These are phyloP conservation scores for Cyclaneusma minus DNA, from an alignment of 2,329 filamentous ascomycete genomes.

Conservation along the genomic window DNA sequence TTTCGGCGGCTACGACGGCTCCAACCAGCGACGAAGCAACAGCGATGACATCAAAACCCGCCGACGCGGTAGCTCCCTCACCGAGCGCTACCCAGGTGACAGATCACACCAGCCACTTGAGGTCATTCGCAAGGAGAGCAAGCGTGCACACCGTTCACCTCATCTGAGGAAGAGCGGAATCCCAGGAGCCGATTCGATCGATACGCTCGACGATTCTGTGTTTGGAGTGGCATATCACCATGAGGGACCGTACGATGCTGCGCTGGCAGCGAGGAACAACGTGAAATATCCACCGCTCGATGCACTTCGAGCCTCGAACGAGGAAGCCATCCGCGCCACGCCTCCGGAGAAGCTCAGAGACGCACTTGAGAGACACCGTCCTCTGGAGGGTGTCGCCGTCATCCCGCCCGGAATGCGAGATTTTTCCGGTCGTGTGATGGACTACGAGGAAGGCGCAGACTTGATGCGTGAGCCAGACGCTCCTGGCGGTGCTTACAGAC, in stretches of 20 bases:
- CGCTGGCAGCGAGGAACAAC: conserved; percentile 57
- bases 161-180: conserved; percentile 51
- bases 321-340: conserved; percentile 66
- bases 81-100: conserved; percentile 46
- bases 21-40: conserved; percentile 8
- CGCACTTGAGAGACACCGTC: conserved; percentile 55
- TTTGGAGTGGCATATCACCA: conserved; percentile 63
- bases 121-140: conserved; percentile 44
- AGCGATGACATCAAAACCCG: conserved; percentile 17
- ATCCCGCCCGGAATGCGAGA: conserved; percentile 63
- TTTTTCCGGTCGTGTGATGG: conserved; percentile 50
- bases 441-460: conserved; percentile 77
- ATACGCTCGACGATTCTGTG: conserved; percentile 55
- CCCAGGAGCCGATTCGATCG: conserved; percentile 62
- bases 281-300: conserved; percentile 51
- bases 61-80: conserved; percentile 33
- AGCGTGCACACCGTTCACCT: conserved; percentile 47
- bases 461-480: conserved; percentile 61
- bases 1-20: conserved; percentile 19
- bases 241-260: conserved; percentile 79
- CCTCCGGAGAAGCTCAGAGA: conserved; percentile 65
- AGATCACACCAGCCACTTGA: conserved; percentile 52
- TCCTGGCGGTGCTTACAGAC: conserved; percentile 59
- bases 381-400: conserved; percentile 63
- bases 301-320: conserved; percentile 58